Evolutionary conservation across 208 protist genomes (phyloP), one percentile per base, ranked within the genome.

Genomic region (Wallacemonas sp.): DNA sequence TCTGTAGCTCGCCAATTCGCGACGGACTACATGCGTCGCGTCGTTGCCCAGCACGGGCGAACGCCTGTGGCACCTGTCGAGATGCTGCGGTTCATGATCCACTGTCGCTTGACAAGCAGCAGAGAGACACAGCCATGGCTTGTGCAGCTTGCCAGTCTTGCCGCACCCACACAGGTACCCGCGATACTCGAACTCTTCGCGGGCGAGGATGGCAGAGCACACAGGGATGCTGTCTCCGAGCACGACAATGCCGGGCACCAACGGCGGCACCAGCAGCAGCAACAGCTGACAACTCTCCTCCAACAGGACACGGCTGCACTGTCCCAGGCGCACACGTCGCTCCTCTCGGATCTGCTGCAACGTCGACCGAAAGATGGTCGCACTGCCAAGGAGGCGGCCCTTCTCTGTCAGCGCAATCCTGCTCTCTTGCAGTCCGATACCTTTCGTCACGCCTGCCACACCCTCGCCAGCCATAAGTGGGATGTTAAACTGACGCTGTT

Each of bases 121-220:
- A 54, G 59, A 27, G 62, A 70, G 19, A 45, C 49, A 12, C 27
- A 75, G 36, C 31, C 15, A 24, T 59, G 62, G 45, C 24, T 79
- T 19, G 65, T 70, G 33, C 74, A 75, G 33, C 54, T 64, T 27
- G 74, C 74, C 15, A 72, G 68, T 47, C 49, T 75, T 56, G 64
- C 73, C 22, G 27, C 72, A n/a, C 33, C 73, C 4, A 51, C 66
- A 11, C 44, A 59, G 21, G 71, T 66, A 28, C 53, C 59, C 21
- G 69, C 34, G 0, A 60, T 65, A 34, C 33, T 77, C 2, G 26
- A 66, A 14, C 49, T 64, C 45, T 62, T 54, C 45, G n/a, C 38
- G 15, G 58, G 12, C 47, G 21, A 6, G 19, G 11, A 26, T 19
- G 26, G 30, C 15, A 39, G 30, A 4, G 36, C 9, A 41, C 12